These are phyloP conservation scores for Calonectria multiphialidica DNA, from an alignment of 2,329 filamentous ascomycete species.

Conservation along the genomic window DNA sequence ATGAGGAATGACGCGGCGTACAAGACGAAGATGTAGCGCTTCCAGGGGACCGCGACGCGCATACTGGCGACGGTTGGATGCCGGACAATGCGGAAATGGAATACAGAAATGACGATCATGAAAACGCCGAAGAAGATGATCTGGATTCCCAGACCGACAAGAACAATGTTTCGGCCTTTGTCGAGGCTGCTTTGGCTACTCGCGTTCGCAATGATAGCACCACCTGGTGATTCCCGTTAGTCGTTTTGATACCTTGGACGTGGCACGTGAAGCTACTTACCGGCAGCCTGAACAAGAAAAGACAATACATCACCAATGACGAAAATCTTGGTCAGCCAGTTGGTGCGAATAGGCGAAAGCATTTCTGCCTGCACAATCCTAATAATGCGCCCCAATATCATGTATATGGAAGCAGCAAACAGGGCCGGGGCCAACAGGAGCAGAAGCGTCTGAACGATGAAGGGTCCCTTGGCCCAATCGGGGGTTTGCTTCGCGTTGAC, in stretches of 20 bases:
- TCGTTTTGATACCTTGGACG: too few relatives aligned
- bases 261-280: not conserved
- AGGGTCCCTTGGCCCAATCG: constrained; percentile 48
- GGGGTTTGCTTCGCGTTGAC: constrained; percentile 48
- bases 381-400: not conserved
- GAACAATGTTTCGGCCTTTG: not conserved
- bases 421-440: not conserved
- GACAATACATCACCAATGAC: not conserved
- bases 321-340: constrained; percentile 3
- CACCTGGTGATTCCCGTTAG: not conserved
- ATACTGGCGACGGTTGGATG: not conserved
- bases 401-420: not conserved
- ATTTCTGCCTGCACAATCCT: not conserved
- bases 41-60: not conserved
- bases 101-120: constrained; percentile 35
- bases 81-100: constrained; percentile 49
- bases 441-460: constrained; percentile 39
- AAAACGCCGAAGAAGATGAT: not conserved
- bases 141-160: not conserved
- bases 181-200: not conserved
- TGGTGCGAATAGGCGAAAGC: not conserved
- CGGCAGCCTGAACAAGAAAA: not conserved
- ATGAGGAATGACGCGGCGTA: not conserved
- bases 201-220: not conserved
- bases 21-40: not conserved